phyloP scores from a whole-genome alignment of 2,329 filamentous ascomycete genomes.

The Fusarium sp. region DNA sequence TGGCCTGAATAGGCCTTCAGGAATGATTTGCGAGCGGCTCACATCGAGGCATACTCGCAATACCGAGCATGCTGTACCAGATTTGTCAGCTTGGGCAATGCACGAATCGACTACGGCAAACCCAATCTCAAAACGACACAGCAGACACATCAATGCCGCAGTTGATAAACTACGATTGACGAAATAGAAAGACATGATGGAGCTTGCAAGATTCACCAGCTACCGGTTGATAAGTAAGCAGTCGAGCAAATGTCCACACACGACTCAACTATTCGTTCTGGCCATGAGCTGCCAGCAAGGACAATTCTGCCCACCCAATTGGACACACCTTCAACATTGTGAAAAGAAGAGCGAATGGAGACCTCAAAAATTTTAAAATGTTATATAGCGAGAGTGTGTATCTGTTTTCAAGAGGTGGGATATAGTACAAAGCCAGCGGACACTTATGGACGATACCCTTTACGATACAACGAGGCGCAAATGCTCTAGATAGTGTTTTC shows the following conservation, averaged over 20 bases:
- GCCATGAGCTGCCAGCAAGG: not conserved
- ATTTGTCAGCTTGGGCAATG: no score
- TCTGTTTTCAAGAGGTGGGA: not conserved
- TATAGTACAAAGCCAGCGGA: not conserved
- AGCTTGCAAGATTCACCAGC: no score
- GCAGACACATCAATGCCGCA: no score
- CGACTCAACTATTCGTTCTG: no score
- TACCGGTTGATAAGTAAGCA: no score
- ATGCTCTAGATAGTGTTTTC: conserved; percentile 8
- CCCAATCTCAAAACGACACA: no score
- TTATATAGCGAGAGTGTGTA: not conserved
- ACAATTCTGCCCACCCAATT: not conserved
- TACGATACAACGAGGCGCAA: conserved; percentile 20
- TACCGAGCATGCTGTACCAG: not conserved
- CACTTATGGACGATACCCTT: conserved; percentile 21
- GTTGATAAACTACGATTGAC: no score
- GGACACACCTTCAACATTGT: not conserved
- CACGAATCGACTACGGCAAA: no score
- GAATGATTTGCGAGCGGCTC: not conserved
- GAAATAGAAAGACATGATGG: no score
- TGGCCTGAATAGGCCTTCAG: not conserved
- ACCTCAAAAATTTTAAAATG: no score
- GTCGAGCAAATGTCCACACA: no score
- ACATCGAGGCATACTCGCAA: not conserved
- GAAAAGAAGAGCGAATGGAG: not conserved